phyloP scores from a whole-genome alignment of 345 rosid genomes.

The Aquilaria malaccensis region DNA sequence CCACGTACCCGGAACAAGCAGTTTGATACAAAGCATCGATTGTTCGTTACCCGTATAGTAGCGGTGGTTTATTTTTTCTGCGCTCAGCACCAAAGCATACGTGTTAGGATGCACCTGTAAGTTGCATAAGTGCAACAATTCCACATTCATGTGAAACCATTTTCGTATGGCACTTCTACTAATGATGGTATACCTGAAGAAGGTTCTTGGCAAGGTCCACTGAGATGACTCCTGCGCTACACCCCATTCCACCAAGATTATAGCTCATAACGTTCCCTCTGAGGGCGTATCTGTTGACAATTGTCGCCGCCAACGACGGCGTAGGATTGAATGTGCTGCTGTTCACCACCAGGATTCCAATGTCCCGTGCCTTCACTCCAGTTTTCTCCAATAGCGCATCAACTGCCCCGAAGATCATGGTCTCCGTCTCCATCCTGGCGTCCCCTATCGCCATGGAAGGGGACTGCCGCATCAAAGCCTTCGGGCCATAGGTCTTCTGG shows the following conservation, averaged over 20 bases:
- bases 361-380: conserved; percentile 36
- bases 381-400: conserved; percentile 37
- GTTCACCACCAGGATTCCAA: conserved; percentile 43
- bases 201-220: conserved; percentile 54
- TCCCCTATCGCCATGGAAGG: conserved; percentile 19
- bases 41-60: conserved; percentile 46
- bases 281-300: conserved; percentile 43
- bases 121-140: too few species aligned
- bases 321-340: conserved; percentile 44
- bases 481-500: conserved; percentile 67
- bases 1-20: conserved; percentile 54
- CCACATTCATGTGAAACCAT: too few species aligned
- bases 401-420: conserved; percentile 40
- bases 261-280: conserved; percentile 37
- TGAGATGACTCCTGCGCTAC: conserved; percentile 50
- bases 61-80: conserved; percentile 42
- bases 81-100: conserved; percentile 55
- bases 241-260: conserved; percentile 61
- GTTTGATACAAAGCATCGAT: conserved; percentile 49
- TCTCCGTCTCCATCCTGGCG: conserved; percentile 38
- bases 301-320: conserved; percentile 41
- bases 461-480: conserved; percentile 41
- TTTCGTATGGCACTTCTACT: too few species aligned
- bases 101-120: conserved; percentile 38
- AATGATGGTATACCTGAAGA: conserved; percentile 30